Base-by-base conservation (phyloP, 225 moss, liverwort and hornwort genomes). In the Marchantia paleacea region DNA sequence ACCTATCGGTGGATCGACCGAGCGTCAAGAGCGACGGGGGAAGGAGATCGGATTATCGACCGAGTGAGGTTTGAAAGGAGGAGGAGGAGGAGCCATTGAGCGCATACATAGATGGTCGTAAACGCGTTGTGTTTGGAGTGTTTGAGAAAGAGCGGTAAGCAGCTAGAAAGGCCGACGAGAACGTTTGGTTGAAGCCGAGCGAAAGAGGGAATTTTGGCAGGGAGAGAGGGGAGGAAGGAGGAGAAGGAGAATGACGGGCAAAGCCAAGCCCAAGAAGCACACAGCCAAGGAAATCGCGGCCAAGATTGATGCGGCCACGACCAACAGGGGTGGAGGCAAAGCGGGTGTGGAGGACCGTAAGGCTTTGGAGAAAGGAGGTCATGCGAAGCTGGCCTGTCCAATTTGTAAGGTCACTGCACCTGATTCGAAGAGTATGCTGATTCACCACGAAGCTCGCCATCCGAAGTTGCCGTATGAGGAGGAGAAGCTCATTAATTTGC, bases 251-350 rank as follows among this genome's bases (percentile, higher is more conserved):
- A 97, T 97, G 97, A 97, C 97, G 3, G 97, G 97, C 75, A 97
- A 97, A 76, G 97, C 97, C 81, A 97, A 97, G 87, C 97, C 97
- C 69, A 97, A 97, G 90, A 97, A 97, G 85, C 97, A 97, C 87
- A 97, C 97, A 69, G 94, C 97, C 54, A 97, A 92, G 92, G 97
- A 97, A 88, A 94, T 97, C 85, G 94, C 94, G 54, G 92, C 94
- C 70, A 97, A 97, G 89, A 88, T 97, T 82, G 97, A 97, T 87
- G 93, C 93, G 52, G 97, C 97, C 47, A 97, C 97, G 54, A 97
- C 97, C 25, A 97, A 97, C 76, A 91, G 97, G 69, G 97, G 97
- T 72, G 97, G 97, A 48, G 97, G 97, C 72, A 97, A 97, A 80
- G 97, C 97, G 49, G 97, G 97, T 18, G 92, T 94, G 57, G 97